These are phyloP conservation scores for Maudiozyma barnettii DNA, from an alignment of 805 yeast genomes.

Conservation along the genomic window DNA sequence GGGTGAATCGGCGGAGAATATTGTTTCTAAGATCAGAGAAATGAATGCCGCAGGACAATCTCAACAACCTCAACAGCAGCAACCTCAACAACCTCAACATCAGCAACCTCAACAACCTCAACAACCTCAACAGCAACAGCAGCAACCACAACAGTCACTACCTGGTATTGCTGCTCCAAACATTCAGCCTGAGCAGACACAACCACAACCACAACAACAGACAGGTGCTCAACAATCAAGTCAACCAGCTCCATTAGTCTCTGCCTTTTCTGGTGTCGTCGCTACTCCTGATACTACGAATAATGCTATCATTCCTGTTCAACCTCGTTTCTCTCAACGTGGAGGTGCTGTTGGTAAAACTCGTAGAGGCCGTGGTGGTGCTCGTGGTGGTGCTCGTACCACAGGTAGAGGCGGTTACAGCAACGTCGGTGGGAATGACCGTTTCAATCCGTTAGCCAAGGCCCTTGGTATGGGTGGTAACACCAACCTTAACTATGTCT, in stretches of 20 bases:
- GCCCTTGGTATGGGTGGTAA: constrained; percentile 28
- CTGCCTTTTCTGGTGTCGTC: constrained; percentile 25
- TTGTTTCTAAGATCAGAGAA: constrained; percentile 24
- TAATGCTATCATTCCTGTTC: constrained; percentile 6
- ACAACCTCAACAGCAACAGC: constrained; percentile 8
- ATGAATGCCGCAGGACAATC: constrained; percentile 8
- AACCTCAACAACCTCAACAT: constrained; percentile 6
- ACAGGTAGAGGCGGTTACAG: constrained; percentile 16
- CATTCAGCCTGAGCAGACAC: constrained; percentile 6
- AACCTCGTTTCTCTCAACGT: constrained; percentile 17
- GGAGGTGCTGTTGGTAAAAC: constrained; percentile 11
- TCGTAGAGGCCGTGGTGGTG: constrained; percentile 14
- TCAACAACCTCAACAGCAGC: constrained; percentile 11
- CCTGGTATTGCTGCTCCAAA: background rate
- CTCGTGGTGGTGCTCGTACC: constrained; percentile 14
- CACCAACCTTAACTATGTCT: constrained; percentile 29
- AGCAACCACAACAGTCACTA: constrained; percentile 5
- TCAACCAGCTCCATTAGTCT: constrained; percentile 14
- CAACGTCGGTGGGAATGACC: constrained; percentile 21
- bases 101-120: constrained; percentile 6
- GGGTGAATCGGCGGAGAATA: constrained; percentile 26
- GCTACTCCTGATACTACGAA: constrained; percentile 10
- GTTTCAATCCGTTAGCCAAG: constrained; percentile 33
- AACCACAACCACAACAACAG: constrained; percentile 8
- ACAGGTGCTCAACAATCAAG: constrained; percentile 1